Evolutionary conservation across 495 filamentous ascomycete genomes (phyloP), one percentile per base, ranked within the genome.

Genomic region (Penicillium canariense): DNA sequence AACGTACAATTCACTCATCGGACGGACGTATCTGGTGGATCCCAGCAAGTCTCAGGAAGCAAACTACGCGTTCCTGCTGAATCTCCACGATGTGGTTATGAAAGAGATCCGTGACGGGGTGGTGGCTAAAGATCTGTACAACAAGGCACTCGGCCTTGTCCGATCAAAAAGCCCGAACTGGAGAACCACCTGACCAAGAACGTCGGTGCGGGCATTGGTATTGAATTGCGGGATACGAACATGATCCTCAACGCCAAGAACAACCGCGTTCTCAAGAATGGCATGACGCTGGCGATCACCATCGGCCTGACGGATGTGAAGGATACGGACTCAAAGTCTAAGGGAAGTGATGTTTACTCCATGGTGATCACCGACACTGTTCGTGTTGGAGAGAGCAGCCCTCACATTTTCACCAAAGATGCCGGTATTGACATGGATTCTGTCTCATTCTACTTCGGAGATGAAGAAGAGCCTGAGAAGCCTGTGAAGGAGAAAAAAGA

Each of bases 381-480:
- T 28, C 90, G 93, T 59, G 90, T 96, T 34, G 85, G 86, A 3
- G 68, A 81, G n/a, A 77, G 68, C 50, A 89, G 91, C 6, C 83
- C 90, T 6, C 74, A 76, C 43, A 84, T 96, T 25, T 97, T 97
- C 72, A 99, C 95, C 30, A 91, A 89, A 50, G 90, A 94, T 60
- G 92, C 91, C 4, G 85, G 93, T 7, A 85, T 87, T 30, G 93
- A 97, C 62, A 83, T 92, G 57, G 93, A 96, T 60, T 89, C 90
- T 1, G 88, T 90, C 2, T 94, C 91, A 0, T 98, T 98, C 75
- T 97, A 96, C 74, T 98, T 98, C 74, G 94, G 95, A 63, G 91
- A 93, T 60, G 89, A 92, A 47, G 89, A 92, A 60, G 84, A 87
- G 58, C 77, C 82, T 17, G 76, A 81, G 54, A 78, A 81, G 60